These are phyloP conservation scores for Exophiala dermatitidis DNA, from an alignment of 2,329 filamentous ascomycete species.

Conservation along the genomic window DNA sequence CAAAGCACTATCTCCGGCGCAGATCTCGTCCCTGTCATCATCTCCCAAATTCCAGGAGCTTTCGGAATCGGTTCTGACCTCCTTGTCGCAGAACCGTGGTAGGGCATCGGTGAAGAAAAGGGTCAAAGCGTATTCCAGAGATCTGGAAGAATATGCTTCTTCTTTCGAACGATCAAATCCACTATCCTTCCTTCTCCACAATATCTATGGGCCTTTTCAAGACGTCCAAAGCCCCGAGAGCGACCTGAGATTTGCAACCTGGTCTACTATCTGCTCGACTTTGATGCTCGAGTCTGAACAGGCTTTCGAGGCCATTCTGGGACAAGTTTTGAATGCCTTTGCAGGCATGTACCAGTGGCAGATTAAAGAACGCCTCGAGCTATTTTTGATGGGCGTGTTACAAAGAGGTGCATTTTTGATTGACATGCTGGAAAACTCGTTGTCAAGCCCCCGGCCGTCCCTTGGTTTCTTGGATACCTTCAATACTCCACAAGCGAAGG, in stretches of 20 bases:
- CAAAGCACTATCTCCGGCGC: conserved; percentile 63
- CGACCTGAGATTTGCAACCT: conserved; percentile 69
- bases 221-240: conserved; percentile 77
- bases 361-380: conserved; percentile 80
- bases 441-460: conserved; percentile 43
- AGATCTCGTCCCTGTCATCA: conserved; percentile 69
- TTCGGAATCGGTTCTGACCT: conserved; percentile 73
- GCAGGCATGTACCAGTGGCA: conserved; percentile 82
- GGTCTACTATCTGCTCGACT: conserved; percentile 79
- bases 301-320: conserved; percentile 71
- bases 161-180: conserved; percentile 86
- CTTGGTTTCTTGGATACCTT: conserved; percentile 58
- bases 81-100: conserved; percentile 49
- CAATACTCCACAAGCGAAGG: conserved; percentile 73
- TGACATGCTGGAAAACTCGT: conserved; percentile 72
- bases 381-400: conserved; percentile 89
- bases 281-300: conserved; percentile 71
- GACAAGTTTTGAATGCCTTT: conserved; percentile 81
- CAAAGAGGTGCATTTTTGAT: conserved; percentile 87
- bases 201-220: conserved; percentile 79
- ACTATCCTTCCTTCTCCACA: conserved; percentile 75
- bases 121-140: conserved; percentile 44
- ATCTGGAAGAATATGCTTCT: conserved; percentile 71
- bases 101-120: conserved; percentile 43
- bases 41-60: conserved; percentile 73